phyloP scores from a whole-genome alignment of 2,329 filamentous ascomycete species.

The Fusarium sp. region DNA sequence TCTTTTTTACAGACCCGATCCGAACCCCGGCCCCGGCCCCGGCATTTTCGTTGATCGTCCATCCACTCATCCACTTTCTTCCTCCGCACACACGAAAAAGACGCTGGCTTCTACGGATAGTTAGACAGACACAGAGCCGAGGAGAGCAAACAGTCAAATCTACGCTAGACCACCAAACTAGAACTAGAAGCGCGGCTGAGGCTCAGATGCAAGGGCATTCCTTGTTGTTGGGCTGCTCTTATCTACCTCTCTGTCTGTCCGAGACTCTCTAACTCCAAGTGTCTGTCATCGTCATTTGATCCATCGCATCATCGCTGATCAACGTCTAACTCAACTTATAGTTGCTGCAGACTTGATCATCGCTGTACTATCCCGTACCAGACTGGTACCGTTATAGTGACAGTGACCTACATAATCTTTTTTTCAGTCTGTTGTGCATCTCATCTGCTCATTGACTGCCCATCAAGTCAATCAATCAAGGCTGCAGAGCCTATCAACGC shows the following conservation, averaged over 20 bases:
- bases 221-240: slow-evolving; percentile 21
- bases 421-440: slow-evolving; percentile 15
- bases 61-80: slow-evolving; percentile 29
- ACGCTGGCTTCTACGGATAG: slow-evolving; percentile 10
- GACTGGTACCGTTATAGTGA: slow-evolving; percentile 18
- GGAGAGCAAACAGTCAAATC: not conserved
- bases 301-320: slow-evolving; percentile 24
- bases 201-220: slow-evolving; percentile 33
- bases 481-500: slow-evolving; percentile 25
- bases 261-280: not conserved
- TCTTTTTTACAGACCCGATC: slow-evolving; percentile 36
- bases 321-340: slow-evolving; percentile 4
- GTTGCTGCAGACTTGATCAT: slow-evolving; percentile 13
- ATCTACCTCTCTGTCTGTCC: slow-evolving; percentile 22
- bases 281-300: slow-evolving; percentile 25
- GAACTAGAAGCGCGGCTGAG: slow-evolving; percentile 29
- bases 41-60: slow-evolving; percentile 20
- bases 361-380: slow-evolving; percentile 27
- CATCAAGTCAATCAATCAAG: slow-evolving; percentile 6
- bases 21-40: slow-evolving; percentile 42
- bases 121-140: too few species aligned
- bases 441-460: slow-evolving; percentile 6
- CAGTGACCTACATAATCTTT: slow-evolving; percentile 14
- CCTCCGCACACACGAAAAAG: slow-evolving; percentile 29
- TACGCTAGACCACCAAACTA: slow-evolving; percentile 15